Conservation (phyloP, 305 asterid genomes). For the Ajuga reptans region DNA sequence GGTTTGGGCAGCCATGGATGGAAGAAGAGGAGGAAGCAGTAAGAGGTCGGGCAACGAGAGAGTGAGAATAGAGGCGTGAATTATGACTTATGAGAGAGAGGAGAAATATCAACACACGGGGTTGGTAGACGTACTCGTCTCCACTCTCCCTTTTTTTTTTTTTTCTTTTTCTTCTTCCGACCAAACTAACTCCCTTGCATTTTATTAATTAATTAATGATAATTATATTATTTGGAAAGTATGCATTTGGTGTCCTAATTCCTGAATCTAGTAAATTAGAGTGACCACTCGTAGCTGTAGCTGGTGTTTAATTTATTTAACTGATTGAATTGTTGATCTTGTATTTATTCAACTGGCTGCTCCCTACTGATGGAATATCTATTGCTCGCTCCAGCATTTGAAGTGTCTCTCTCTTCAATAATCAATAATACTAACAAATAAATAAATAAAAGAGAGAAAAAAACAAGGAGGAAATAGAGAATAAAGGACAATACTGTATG, state of each 20-base stretch:
- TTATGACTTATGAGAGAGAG: not conserved
- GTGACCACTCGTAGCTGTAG: too few relatives aligned
- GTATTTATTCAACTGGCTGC: too few relatives aligned
- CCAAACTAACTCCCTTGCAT: not conserved
- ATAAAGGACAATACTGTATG: too few relatives aligned
- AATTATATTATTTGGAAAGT: not conserved
- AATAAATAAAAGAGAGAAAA: too few relatives aligned
- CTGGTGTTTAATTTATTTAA: too few relatives aligned
- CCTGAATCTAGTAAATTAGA: not conserved
- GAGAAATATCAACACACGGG: not conserved
- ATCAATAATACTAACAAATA: too few relatives aligned
- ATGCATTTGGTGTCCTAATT: not conserved
- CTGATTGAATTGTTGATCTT: not conserved
- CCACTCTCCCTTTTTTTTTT: not conserved
- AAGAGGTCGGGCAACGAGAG: too few relatives aligned
- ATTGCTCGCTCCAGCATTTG: too few relatives aligned
- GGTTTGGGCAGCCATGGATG: constrained; percentile 15
- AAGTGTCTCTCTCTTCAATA: too few relatives aligned
- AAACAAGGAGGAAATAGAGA: too few relatives aligned
- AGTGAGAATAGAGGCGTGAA: not conserved
- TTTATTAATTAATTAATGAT: not conserved
- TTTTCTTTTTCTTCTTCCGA: not conserved
- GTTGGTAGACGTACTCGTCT: not conserved
- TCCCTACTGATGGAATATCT: too few relatives aligned
- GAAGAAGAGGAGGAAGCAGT: too few relatives aligned